Evolutionary conservation across 2,329 filamentous ascomycete species (phyloP), one percentile per base, ranked within the genome.

Genomic region (Thermochaetoides dissita): DNA sequence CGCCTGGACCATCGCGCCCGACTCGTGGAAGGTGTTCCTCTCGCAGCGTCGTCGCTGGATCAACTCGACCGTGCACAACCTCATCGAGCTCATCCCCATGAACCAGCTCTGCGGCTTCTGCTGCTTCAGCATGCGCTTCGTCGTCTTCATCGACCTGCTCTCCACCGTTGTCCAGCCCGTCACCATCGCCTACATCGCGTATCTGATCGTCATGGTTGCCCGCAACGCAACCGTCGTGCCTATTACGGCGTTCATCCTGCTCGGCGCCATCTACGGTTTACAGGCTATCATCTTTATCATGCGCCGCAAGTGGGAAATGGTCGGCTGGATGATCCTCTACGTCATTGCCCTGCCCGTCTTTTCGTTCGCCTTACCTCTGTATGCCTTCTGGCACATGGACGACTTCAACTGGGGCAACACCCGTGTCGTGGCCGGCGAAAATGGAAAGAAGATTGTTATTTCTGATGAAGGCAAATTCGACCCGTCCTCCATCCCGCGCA

Each of bases 371-470:
- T 72, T 98, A 36, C 91, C 91, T 1, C 67, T 98, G 29, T 96
- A 96, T 62, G 74, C 89, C 39, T 98, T 98, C 74, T 98, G 91
- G 91, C 76, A 95, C 66, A 96, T 96, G 91, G 91, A 98, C 62
- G 91, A 98, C 65, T 98, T 98, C 75, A 84, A 83, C 55, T 98
- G 91, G 91, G 91, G 91, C 64, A 98, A 95, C 64, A 98, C 91
- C 34, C 89, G 91, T 77, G 77, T 98, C 44, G 87, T 98, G 50
- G 91, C 84, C 7, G 91, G 91, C 59, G 91, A 98, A 60, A 81
- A 81, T 61, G 91, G 91, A 50, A 81, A 86, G 60, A 89, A 95
- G 69, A 69, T 96, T 48, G 77, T 98, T 53, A 81, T 98, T 51
- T 85, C 87, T 1, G 91, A 98, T 60, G 91, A 98, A 66, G 91